These are phyloP conservation scores for Ceriops decandra DNA, from an alignment of 345 rosid genomes.

Conservation along the genomic window DNA sequence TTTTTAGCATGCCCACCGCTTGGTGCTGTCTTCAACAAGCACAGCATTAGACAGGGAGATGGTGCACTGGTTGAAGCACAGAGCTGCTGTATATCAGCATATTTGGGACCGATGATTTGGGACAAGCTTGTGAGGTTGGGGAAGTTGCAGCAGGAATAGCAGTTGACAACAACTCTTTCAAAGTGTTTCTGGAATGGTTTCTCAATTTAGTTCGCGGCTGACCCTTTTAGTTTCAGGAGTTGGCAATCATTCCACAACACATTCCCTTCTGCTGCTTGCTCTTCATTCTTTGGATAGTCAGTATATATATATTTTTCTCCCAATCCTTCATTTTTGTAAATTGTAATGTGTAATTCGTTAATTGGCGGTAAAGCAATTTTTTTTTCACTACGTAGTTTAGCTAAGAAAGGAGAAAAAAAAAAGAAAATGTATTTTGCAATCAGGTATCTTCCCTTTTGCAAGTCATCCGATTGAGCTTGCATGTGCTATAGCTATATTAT, in stretches of 20 bases:
- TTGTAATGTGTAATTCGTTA: constrained; percentile 50
- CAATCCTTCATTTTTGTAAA: background rate
- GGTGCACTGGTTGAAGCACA: constrained; percentile 84
- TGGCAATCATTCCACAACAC: constrained; percentile 43
- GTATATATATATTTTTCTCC: background rate
- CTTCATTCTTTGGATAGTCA: constrained; percentile 57
- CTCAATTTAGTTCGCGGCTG: constrained; percentile 32
- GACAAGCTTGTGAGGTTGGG: constrained; percentile 1
- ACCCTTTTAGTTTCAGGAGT: constrained; percentile 36
- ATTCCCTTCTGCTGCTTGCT: constrained; percentile 20
- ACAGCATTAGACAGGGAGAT: constrained; percentile 67
- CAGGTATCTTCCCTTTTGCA: no score
- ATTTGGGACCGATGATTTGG: constrained; percentile 60
- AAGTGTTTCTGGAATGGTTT: constrained; percentile 41
- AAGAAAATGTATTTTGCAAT: no score
- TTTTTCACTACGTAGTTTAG: no score
- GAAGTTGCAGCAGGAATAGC: constrained; percentile 17
- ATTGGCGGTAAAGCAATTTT: constrained; percentile 16
- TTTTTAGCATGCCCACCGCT: constrained; percentile 90
- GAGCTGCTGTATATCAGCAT: constrained; percentile 58
- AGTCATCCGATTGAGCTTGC: no score
- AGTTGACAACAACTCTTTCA: constrained; percentile 3
- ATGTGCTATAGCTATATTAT: no score
- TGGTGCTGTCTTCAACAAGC: constrained; percentile 53
- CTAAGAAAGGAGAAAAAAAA: no score